Evolutionary conservation across 1,139 yeast genomes (phyloP).

Genomic region (Blastobotrys illinoisensis): DNA sequence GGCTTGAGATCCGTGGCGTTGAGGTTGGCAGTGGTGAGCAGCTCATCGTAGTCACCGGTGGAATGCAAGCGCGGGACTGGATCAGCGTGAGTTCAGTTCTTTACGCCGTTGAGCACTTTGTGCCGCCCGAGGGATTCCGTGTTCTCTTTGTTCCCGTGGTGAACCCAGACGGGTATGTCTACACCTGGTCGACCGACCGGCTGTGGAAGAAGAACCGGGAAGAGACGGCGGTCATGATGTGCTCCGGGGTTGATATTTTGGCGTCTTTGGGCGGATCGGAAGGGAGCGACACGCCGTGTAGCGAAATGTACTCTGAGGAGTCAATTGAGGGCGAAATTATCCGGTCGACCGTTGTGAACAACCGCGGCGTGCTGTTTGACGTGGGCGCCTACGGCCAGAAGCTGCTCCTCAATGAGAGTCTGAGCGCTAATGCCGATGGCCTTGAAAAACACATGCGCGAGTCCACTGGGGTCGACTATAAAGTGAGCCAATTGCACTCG

Average conservation of each 20-base stretch:
- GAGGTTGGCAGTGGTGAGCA: constrained; percentile 45
- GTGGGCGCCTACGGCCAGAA: constrained; percentile 84
- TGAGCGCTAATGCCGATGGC: constrained; percentile 1
- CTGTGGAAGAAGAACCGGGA: constrained; percentile 90
- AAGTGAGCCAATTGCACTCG: constrained; percentile 61
- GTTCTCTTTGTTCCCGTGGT: constrained; percentile 74
- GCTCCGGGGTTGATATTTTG: constrained; percentile 82
- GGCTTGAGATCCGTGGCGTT: constrained; percentile 60
- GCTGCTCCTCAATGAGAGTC: constrained; percentile 38
- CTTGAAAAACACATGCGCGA: constrained; percentile 18
- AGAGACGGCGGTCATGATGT: constrained; percentile 56
- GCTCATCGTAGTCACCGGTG: constrained; percentile 66
- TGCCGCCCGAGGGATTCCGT: constrained; percentile 48
- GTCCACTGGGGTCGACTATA: constrained; percentile 39
- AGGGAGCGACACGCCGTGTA: constrained; percentile 63
- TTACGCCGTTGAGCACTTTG: constrained; percentile 51
- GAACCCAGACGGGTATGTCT: constrained; percentile 88
- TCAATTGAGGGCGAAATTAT: neutral
- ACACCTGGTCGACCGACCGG: constrained; percentile 74
- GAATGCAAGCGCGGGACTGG: constrained; percentile 92
- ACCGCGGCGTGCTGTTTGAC: constrained; percentile 71
- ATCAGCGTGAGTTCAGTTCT: constrained; percentile 66
- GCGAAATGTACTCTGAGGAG: constrained; percentile 1
- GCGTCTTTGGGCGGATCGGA: constrained; percentile 70
- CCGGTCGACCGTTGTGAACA: constrained; percentile 50